A percentile compares a stretch with the other conserved stretches of the same genome.
These are phyloP conservation scores for Vitis rupestris DNA, from an alignment of 164 flowering plant species.

Conservation along the genomic window DNA sequence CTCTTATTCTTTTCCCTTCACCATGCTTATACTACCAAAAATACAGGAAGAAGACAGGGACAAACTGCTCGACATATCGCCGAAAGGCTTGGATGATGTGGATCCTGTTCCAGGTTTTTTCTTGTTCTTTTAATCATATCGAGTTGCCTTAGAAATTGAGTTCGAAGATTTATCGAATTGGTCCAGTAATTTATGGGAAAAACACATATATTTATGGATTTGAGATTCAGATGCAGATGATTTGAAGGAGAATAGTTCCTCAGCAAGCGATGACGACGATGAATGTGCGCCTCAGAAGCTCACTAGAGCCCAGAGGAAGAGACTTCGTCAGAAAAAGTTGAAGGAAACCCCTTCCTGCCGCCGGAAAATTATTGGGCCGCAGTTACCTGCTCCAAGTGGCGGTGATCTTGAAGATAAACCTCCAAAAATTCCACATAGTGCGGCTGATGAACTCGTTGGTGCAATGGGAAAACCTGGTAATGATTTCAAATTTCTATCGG, in stretches of 20 bases:
- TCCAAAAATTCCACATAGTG: slow-evolving; percentile 34
- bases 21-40: neutral
- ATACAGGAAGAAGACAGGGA: slow-evolving; percentile 10
- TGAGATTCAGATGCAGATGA: slow-evolving; percentile 19
- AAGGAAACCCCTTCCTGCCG: slow-evolving; percentile 39
- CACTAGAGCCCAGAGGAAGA: slow-evolving; percentile 62
- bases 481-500: neutral
- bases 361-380: slow-evolving; percentile 48
- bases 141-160: neutral
- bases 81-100: neutral
- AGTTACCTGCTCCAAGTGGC: slow-evolving; percentile 25
- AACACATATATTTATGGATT: neutral
- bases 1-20: neutral
- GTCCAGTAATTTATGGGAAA: neutral
- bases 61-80: neutral
- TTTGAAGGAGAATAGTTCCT: slow-evolving; percentile 12
- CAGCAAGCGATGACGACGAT: slow-evolving; percentile 15
- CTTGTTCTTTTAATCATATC: neutral
- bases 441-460: slow-evolving; percentile 2
- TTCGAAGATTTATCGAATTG: neutral
- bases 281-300: slow-evolving; percentile 31
- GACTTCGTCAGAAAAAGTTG: slow-evolving; percentile 49
- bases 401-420: slow-evolving; percentile 5
- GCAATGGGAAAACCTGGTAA: slow-evolving; percentile 19
- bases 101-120: slow-evolving; percentile 14